Evolutionary conservation across 78 protist genomes (phyloP).

Genomic region (Polysphondylium violaceum): DNA sequence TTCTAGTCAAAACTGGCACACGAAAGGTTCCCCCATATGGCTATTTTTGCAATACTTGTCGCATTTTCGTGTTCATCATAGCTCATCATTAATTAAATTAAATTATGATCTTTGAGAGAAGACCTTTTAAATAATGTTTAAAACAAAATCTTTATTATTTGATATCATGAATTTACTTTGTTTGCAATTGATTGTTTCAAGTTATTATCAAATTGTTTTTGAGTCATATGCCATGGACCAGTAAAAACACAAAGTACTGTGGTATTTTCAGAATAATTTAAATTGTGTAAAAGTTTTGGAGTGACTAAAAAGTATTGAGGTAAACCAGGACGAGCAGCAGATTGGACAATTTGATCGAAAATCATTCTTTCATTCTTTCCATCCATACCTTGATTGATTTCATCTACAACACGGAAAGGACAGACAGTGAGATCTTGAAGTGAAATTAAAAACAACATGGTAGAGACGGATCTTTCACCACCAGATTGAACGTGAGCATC

Average conservation of each 20-base stretch:
- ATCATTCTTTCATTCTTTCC: slow-evolving; percentile 91
- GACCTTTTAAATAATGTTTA: too few relatives aligned
- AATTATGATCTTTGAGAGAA: too few relatives aligned
- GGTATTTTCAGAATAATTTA: slow-evolving; percentile 74
- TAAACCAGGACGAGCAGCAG: slow-evolving; percentile 42
- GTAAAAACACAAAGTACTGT: slow-evolving; percentile 88
- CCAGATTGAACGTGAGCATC: slow-evolving; percentile 87
- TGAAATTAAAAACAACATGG: slow-evolving; percentile 92
- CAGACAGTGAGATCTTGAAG: slow-evolving; percentile 87
- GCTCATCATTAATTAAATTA: too few relatives aligned
- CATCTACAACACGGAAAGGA: slow-evolving; percentile 97
- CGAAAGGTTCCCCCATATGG: too few relatives aligned
- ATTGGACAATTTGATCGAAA: slow-evolving; percentile 83
- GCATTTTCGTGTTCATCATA: too few relatives aligned
- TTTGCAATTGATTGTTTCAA: background rate
- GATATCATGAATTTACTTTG: background rate
- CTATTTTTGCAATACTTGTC: too few relatives aligned
- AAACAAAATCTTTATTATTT: too few relatives aligned
- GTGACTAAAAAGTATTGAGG: slow-evolving; percentile 96
- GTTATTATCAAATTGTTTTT: slow-evolving; percentile 53
- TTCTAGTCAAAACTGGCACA: too few relatives aligned
- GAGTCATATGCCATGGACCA: slow-evolving; percentile 87
- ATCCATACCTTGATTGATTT: slow-evolving; percentile 97
- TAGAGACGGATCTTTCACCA: slow-evolving; percentile 94
- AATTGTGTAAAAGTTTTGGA: slow-evolving; percentile 93